Conservation (phyloP, 2,329 filamentous ascomycete species). For the Rosellinia necatrix region DNA sequence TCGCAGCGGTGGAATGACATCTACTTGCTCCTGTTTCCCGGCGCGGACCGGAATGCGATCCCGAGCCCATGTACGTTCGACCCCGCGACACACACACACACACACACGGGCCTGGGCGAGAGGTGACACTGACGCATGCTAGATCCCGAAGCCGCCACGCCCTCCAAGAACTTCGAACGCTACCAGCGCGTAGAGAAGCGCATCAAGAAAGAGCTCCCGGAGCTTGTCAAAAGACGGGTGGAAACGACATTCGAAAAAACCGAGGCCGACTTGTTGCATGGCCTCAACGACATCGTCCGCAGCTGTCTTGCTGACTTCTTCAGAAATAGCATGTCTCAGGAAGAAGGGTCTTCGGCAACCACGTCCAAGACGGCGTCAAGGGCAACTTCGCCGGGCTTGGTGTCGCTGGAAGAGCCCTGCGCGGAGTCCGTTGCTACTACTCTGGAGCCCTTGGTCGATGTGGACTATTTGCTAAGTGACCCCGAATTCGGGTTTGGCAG, state of each 20-base stretch:
- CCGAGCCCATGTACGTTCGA: conserved; percentile 40
- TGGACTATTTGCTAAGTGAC: conserved; percentile 30
- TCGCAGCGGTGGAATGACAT: conserved; percentile 40
- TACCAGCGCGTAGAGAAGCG: conserved; percentile 34
- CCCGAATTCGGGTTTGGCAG: not conserved
- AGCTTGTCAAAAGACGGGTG: conserved; percentile 35
- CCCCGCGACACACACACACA: not conserved
- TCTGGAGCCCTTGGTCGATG: conserved; percentile 21
- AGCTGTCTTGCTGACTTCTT: conserved; percentile 36
- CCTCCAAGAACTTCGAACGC: conserved; percentile 28
- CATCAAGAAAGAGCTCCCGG: conserved; percentile 36
- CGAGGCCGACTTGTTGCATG: conserved; percentile 31
- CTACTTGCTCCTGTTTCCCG: conserved; percentile 40
- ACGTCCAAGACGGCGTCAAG: conserved; percentile 33
- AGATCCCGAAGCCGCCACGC: conserved; percentile 35
- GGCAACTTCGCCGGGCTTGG: conserved; percentile 23
- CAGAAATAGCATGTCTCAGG: conserved; percentile 28
- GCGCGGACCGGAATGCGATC: conserved; percentile 34
- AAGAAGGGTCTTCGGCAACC: conserved; percentile 30
- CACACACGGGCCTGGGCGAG: no score
- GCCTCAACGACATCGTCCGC: conserved; percentile 36
- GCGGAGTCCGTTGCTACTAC: conserved; percentile 9
- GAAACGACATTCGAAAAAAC: conserved; percentile 37
- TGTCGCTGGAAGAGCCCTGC: conserved; percentile 5
- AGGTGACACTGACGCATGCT: conserved; percentile 20